phyloP scores from a whole-genome alignment of 2,329 filamentous ascomycete genomes.

The Cladorrhinum sp. region DNA sequence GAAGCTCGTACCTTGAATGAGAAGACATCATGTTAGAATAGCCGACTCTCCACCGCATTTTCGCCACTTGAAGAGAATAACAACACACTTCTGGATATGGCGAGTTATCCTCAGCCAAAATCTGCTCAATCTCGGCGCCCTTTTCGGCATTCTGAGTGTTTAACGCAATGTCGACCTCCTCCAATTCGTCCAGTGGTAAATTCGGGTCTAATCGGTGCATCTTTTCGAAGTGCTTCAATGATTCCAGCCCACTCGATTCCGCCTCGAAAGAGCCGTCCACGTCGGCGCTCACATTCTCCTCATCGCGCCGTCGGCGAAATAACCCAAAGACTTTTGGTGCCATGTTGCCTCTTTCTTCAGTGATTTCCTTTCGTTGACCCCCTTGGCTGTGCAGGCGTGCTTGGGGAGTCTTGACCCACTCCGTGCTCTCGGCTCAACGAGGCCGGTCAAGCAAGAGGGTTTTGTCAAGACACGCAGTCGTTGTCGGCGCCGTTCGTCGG shows the following conservation, averaged over 20 bases:
- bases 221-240: conserved; percentile 56
- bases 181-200: conserved; percentile 59
- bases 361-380: not conserved
- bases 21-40: conserved; percentile 24
- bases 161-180: conserved; percentile 58
- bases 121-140: conserved; percentile 55
- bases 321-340: conserved; percentile 18
- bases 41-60: not conserved
- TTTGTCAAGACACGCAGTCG: conserved; percentile 11
- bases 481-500: conserved; percentile 12
- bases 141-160: conserved; percentile 53
- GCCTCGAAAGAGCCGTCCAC: conserved; percentile 30
- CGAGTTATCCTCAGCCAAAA: conserved; percentile 61
- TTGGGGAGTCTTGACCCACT: conserved; percentile 9
- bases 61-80: not conserved
- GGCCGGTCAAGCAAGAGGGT: conserved; percentile 16
- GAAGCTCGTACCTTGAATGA: conserved; percentile 56
- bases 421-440: conserved; percentile 20
- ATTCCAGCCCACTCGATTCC: conserved; percentile 41
- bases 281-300: conserved; percentile 25
- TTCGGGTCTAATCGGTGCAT: conserved; percentile 64
- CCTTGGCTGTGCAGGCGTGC: conserved; percentile 11
- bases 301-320: conserved; percentile 26
- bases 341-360: conserved; percentile 18
- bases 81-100: conserved; percentile 61